Evolutionary conservation across 2,329 filamentous ascomycete genomes (phyloP), one percentile per base, ranked within the genome.

Genomic region (Penicillium expansum): DNA sequence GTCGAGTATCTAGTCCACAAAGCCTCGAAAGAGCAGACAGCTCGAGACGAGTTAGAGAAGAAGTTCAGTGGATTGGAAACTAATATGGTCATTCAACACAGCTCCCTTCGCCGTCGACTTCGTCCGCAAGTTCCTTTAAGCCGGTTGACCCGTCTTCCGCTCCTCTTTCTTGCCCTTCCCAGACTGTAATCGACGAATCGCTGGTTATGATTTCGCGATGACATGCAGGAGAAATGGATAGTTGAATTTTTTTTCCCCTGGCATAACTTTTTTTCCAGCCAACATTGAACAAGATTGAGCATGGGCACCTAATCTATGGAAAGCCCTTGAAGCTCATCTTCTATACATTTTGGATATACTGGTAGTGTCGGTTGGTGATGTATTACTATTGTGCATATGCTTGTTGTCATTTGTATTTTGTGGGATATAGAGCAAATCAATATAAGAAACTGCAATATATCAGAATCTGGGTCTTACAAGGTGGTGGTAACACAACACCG

Each of bases 41-140:
- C 5, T 20, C 14, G 7, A 47, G 24, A 47, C 13, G 13, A 20
- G 30, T 14, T 16, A 14, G 22, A 8, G 16, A 33, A 35, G 18
- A n/a, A n/a, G 11, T 20, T 9, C 5, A 18, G 9, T 43, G 29
- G 5, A 18, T 29, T 16, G 4, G 4, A 42, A 33, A 29, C 56
- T 58, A 41, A 55, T 14, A 20, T n/a, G 6, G 1, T 4, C 7
- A 14, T 45, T 22, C 4, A 8, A 51, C 14, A 9, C 8, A 81
- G 79, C 78, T 43, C 79, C 79, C 48, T 80, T 81, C 66, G 77
- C 78, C 50, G 69, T 81, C 55, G 77, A 81, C 57, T 80, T 79
- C 64, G 74, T 77, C 53, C 73, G 73, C 62, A 79, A 76, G 65
- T 71, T 80, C 56, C 73, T 80, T 48, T 80, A 74, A 74, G 64